Percentiles rank a stretch among this genome's conserved stretches.
Conservation (phyloP, 495 filamentous ascomycete genomes). For the Neurospora cerealis region DNA sequence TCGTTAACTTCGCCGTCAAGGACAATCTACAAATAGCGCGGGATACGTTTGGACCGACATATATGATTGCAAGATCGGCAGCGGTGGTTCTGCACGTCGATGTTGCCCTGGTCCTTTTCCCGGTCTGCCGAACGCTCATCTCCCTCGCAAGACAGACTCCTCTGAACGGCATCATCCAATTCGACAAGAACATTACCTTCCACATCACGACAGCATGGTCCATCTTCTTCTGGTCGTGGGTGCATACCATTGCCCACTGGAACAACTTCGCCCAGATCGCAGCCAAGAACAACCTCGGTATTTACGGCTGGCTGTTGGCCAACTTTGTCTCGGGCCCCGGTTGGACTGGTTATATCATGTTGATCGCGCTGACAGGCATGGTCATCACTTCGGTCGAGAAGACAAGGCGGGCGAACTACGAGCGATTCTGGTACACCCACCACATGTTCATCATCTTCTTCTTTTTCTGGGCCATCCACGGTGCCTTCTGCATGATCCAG, state of each 20-base stretch:
- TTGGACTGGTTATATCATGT: constrained; percentile 73
- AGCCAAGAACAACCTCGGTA: constrained; percentile 57
- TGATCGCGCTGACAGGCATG: constrained; percentile 57
- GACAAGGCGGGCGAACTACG: constrained; percentile 59
- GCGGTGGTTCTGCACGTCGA: constrained; percentile 68
- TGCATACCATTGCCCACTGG: constrained; percentile 73
- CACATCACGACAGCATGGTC: constrained; percentile 74
- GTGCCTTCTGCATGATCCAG: constrained; percentile 74
- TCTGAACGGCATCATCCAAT: constrained; percentile 67
- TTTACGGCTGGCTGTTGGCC: constrained; percentile 58
- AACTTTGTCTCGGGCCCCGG: constrained; percentile 67
- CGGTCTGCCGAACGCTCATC: constrained; percentile 70
- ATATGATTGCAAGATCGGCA: constrained; percentile 59
- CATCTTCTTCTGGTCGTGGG: constrained; percentile 71
- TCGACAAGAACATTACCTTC: constrained; percentile 76
- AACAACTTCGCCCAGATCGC: constrained; percentile 70
- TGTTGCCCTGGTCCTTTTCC: constrained; percentile 63
- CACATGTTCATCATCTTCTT: constrained; percentile 73
- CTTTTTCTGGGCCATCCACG: constrained; percentile 73
- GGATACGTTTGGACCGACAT: constrained; percentile 57
- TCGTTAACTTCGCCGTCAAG: constrained; percentile 66
- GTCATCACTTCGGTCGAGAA: constrained; percentile 60
- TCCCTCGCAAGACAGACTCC: constrained; percentile 65
- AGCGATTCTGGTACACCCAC: constrained; percentile 74
- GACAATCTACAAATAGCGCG: constrained; percentile 54